phyloP scores from a whole-genome alignment of 805 yeast species.

The Metschnikowia proteae region DNA sequence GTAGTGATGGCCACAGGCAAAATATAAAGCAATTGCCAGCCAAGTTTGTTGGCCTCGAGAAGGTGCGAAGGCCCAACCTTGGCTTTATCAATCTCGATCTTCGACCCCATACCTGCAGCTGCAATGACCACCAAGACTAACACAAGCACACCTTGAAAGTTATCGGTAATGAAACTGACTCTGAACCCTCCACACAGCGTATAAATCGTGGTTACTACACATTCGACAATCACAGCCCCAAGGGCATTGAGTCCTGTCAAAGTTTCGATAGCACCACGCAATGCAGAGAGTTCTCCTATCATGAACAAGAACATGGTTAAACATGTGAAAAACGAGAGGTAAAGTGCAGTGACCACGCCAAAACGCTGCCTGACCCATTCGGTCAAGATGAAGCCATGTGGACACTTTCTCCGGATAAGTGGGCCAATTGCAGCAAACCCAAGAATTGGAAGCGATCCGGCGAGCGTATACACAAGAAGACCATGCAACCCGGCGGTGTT shows the following conservation, averaged over 20 bases:
- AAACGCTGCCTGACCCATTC: slow-evolving; percentile 90
- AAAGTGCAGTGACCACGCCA: slow-evolving; percentile 69
- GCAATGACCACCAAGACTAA: slow-evolving; percentile 64
- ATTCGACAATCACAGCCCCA: slow-evolving; percentile 79
- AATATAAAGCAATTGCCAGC: slow-evolving; percentile 88
- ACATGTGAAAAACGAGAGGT: slow-evolving; percentile 76
- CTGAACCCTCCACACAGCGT: slow-evolving; percentile 87
- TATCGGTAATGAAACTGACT: slow-evolving; percentile 84
- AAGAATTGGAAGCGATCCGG: slow-evolving; percentile 81
- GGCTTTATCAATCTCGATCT: slow-evolving; percentile 62
- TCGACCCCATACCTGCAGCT: slow-evolving; percentile 72
- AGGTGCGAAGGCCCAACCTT: slow-evolving; percentile 62
- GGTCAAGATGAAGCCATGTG: slow-evolving; percentile 85
- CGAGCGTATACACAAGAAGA: slow-evolving; percentile 68
- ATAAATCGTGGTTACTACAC: slow-evolving; percentile 82
- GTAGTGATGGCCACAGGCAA: slow-evolving; percentile 83
- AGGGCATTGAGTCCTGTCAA: slow-evolving; percentile 76
- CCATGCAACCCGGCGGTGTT: slow-evolving; percentile 87
- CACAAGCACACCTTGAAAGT: slow-evolving; percentile 76
- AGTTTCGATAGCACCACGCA: slow-evolving; percentile 70
- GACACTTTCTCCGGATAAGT: slow-evolving; percentile 68
- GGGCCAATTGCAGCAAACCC: slow-evolving; percentile 86
- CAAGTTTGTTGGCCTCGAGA: slow-evolving; percentile 62
- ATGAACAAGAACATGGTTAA: slow-evolving; percentile 81
- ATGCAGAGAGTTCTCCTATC: slow-evolving; percentile 83